Evolutionary conservation across 2,329 filamentous ascomycete genomes (phyloP), one percentile per base, ranked within the genome.

Genomic region (Aspergillus carbonarius): DNA sequence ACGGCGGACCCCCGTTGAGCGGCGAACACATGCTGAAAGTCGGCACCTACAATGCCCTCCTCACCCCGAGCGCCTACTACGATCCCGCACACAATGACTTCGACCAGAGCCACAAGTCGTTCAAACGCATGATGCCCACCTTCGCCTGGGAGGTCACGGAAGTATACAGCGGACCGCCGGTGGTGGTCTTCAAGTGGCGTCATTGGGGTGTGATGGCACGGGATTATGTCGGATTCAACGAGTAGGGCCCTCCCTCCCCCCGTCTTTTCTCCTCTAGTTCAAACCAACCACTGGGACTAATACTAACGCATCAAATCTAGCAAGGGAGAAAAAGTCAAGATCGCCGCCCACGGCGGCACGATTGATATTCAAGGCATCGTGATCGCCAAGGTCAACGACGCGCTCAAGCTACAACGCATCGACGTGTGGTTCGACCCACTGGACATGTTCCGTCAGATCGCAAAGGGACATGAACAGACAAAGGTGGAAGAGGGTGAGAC

Each of bases 91-190:
- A 84, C 59, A 85, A 81, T 3, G 85, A 87, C 70, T 89, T 89
- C 65, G 80, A 81, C 1, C 80, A 78, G 3, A 88, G 84, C 68
- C 87, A 90, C 77, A 88, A 89, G 78, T 85, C 85, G 0, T 89
- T 90, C 72, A 89, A 89, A 76, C 78, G 85, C 54, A 89, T 89
- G 86, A 89, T 90, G 86, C 87, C 87, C 0, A 85, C 82, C 0
- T 89, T 90, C 71, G 87, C 86, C 0, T 90, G 87, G 86, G 87
- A 89, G 73, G 86, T 89, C 1, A 70, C 88, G 15, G 87, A 89
- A 70, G 85, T 89, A 2, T 89, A 88, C 68, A 84, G 82, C 60
- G 86, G 85, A 0, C 86, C 86, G 23, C 87, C 87, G 1, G 77
- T 78, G 12, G 85, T 88, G 35, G 78, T 80, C 2, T 88, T 89